Conservation (phyloP, 2,329 filamentous ascomycete genomes). For the Emmonsiellopsis sp. region DNA sequence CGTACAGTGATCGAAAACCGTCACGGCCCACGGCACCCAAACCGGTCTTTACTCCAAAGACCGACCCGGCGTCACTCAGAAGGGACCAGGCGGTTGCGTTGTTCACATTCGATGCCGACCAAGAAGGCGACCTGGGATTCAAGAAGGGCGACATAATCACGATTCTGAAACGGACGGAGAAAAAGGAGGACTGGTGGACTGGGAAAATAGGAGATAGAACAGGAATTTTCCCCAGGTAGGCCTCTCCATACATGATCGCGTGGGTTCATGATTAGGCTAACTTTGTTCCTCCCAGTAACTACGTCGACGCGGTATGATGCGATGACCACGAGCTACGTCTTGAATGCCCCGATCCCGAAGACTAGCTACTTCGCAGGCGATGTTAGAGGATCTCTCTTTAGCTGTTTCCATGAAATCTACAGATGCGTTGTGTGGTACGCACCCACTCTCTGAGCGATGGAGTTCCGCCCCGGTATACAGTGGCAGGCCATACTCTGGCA, state of each 20-base stretch:
- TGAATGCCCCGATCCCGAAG: neutral
- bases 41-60: slow-evolving; percentile 59
- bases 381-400: neutral
- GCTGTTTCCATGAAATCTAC: neutral
- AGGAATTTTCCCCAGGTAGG: slow-evolving; percentile 83
- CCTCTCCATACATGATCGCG: slow-evolving; percentile 1
- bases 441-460: no score
- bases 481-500: no score
- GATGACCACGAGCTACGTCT: neutral
- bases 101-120: slow-evolving; percentile 90
- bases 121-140: slow-evolving; percentile 85
- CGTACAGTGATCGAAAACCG: slow-evolving; percentile 55
- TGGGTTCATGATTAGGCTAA: slow-evolving; percentile 9
- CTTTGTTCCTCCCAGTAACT: slow-evolving; percentile 21
- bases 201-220: slow-evolving; percentile 75
- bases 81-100: slow-evolving; percentile 78
- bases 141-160: slow-evolving; percentile 97
- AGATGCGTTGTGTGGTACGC: no score
- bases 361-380: neutral
- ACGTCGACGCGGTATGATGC: slow-evolving; percentile 22
- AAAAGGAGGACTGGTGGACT: slow-evolving; percentile 95
- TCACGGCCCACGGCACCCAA: slow-evolving; percentile 80
- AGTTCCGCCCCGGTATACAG: no score
- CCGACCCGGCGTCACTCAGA: slow-evolving; percentile 32
- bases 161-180: slow-evolving; percentile 88